These are phyloP conservation scores for Leucocoprinus leucothites DNA, from an alignment of 768 basidiomycete species.

Conservation along the genomic window DNA sequence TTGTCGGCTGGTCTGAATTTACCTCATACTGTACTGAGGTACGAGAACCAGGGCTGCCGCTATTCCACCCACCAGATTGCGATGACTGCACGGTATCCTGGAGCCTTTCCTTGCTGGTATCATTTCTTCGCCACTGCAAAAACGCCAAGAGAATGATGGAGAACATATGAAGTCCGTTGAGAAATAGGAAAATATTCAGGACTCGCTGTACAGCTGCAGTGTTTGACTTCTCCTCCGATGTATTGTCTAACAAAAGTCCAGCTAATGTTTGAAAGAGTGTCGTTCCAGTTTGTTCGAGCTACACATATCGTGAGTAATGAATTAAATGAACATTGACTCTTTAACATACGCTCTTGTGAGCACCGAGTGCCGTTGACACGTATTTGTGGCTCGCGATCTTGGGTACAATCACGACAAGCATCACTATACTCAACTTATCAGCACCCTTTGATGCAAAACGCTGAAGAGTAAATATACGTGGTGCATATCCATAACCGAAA, in stretches of 20 bases:
- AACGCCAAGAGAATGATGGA: slow-evolving; percentile 47
- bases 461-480: slow-evolving; percentile 42
- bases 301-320: background rate
- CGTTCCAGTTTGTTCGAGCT: slow-evolving; percentile 76
- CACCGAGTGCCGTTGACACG: slow-evolving; percentile 74
- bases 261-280: slow-evolving; percentile 71
- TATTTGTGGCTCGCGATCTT: slow-evolving; percentile 68
- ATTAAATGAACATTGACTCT: background rate
- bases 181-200: slow-evolving; percentile 50
- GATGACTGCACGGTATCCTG: background rate
- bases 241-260: slow-evolving; percentile 62
- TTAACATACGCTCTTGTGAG: slow-evolving; percentile 76
- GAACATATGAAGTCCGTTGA: slow-evolving; percentile 56
- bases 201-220: slow-evolving; percentile 46
- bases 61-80: too few relatives aligned
- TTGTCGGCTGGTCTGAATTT: background rate
- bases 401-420: slow-evolving; percentile 74
- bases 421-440: slow-evolving; percentile 37
- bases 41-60: too few relatives aligned
- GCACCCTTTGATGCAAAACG: background rate
- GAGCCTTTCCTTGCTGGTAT: background rate
- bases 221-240: slow-evolving; percentile 25
- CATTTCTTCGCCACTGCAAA: slow-evolving; percentile 42
- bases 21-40: background rate
- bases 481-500: slow-evolving; percentile 70